Percentiles rank a stretch among this genome's conserved stretches.
These are phyloP conservation scores for Capsella bursapastoris DNA, from an alignment of 345 rosid species.

Conservation along the genomic window DNA sequence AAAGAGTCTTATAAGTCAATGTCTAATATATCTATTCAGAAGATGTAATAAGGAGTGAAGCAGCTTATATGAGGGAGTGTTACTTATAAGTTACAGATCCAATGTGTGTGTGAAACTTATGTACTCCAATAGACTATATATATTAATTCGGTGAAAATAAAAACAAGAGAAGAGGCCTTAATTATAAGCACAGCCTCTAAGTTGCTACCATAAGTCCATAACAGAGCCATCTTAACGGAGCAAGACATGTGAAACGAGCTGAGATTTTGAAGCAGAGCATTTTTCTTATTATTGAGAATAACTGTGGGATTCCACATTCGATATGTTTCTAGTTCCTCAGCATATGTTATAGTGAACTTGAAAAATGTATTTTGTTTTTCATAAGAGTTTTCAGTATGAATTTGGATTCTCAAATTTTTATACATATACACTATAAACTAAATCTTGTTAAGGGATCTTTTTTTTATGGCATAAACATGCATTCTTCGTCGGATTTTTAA, in stretches of 20 bases:
- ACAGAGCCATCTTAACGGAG: not conserved
- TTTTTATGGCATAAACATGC: too few relatives aligned
- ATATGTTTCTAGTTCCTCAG: too few relatives aligned
- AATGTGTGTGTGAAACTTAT: conserved; percentile 12
- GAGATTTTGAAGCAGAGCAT: not conserved
- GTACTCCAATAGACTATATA: not conserved
- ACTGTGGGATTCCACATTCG: too few relatives aligned
- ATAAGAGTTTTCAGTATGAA: too few relatives aligned
- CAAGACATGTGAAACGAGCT: not conserved
- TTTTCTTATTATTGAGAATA: not conserved
- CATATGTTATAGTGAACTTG: too few relatives aligned
- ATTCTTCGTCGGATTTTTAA: not conserved
- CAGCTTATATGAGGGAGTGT: conserved; percentile 1
- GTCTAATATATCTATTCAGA: not conserved
- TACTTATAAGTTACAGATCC: conserved; percentile 15
- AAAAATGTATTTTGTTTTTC: too few relatives aligned
- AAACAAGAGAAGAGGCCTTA: not conserved
- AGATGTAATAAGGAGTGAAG: conserved; percentile 16
- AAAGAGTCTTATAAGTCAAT: conserved; percentile 5
- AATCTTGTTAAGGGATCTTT: too few relatives aligned
- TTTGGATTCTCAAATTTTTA: too few relatives aligned
- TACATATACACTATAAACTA: too few relatives aligned
- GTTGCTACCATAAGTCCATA: not conserved
- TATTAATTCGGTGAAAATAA: conserved; percentile 3
- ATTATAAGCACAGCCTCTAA: not conserved